phyloP scores from a whole-genome alignment of 1,284 basidiomycete species.

The Irpex lacteus region DNA sequence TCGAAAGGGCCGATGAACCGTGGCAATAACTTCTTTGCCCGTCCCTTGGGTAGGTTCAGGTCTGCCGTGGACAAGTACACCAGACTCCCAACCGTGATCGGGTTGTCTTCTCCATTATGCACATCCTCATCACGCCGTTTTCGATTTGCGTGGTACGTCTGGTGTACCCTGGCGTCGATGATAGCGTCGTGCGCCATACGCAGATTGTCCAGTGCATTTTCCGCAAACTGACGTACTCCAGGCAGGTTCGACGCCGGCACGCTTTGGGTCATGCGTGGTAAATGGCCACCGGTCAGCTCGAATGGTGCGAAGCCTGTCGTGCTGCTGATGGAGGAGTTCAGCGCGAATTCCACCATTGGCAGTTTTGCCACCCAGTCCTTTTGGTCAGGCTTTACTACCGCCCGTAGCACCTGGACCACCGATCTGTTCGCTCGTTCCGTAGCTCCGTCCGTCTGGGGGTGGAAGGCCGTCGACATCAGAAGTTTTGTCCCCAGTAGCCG shows the following conservation, averaged over 20 bases:
- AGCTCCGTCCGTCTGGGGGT: slow-evolving; percentile 18
- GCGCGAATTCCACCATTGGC: slow-evolving; percentile 32
- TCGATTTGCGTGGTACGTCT: slow-evolving; percentile 20
- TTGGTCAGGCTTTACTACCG: slow-evolving; percentile 30
- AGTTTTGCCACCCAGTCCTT: slow-evolving; percentile 36
- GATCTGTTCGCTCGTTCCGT: slow-evolving; percentile 39
- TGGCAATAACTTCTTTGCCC: slow-evolving; percentile 30
- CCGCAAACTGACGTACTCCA: slow-evolving; percentile 19
- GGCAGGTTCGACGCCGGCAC: not conserved
- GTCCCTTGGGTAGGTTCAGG: slow-evolving; percentile 30
- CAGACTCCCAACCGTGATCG: not conserved
- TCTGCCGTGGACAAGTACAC: not conserved
- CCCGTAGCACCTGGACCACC: slow-evolving; percentile 36
- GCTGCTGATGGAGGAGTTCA: not conserved
- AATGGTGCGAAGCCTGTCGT: slow-evolving; percentile 22
- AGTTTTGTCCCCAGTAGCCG: slow-evolving; percentile 34
- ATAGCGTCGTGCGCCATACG: slow-evolving; percentile 24
- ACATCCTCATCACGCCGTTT: slow-evolving; percentile 9
- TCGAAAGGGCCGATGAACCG: slow-evolving; percentile 32
- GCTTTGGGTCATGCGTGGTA: slow-evolving; percentile 1
- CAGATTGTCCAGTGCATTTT: slow-evolving; percentile 9
- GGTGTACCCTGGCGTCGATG: slow-evolving; percentile 17
- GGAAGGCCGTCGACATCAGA: slow-evolving; percentile 37
- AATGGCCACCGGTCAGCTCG: slow-evolving; percentile 20
- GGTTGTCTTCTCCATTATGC: not conserved